These are phyloP conservation scores for Ananas comosus DNA, from an alignment of 176 grass and related monocot species.

Conservation along the genomic window DNA sequence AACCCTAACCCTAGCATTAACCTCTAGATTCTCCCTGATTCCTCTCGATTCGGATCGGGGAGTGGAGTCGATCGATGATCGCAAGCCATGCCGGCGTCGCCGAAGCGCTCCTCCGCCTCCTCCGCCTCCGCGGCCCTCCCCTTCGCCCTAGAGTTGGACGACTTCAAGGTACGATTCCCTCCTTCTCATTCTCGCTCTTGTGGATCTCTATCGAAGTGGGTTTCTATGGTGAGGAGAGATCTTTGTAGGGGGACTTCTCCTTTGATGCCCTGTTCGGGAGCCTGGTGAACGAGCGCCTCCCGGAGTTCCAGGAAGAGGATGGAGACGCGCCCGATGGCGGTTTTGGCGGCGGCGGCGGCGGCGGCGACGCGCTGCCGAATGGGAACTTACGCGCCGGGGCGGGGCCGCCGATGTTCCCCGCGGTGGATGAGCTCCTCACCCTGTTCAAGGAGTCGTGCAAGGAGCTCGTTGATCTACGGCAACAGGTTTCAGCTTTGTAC, in stretches of 20 bases:
- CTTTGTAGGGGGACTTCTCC: conserved; percentile 76
- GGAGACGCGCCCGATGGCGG: conserved; percentile 26
- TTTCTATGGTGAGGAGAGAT: background rate
- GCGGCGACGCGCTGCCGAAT: conserved; percentile 13
- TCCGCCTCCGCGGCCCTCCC: conserved; percentile 51
- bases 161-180: conserved; percentile 68
- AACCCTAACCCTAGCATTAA: too few relatives aligned
- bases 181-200: background rate
- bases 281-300: conserved; percentile 84
- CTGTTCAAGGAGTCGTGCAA: conserved; percentile 99
- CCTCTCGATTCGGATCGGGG: too few relatives aligned
- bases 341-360: background rate
- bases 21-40: too few relatives aligned
- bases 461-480: conserved; percentile 86
- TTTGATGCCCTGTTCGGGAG: conserved; percentile 79
- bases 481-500: conserved; percentile 44
- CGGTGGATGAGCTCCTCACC: conserved; percentile 73
- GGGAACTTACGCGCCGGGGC: conserved; percentile 17
- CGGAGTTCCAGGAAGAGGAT: conserved; percentile 57
- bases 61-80: too few relatives aligned
- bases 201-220: background rate
- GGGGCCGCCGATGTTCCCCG: conserved; percentile 61
- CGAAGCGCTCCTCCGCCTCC: conserved; percentile 17
- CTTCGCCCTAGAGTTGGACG: conserved; percentile 82
- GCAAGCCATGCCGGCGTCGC: conserved; percentile 28